Conservation (phyloP, 2,329 filamentous ascomycete genomes). For the Trichoderma sp. region DNA sequence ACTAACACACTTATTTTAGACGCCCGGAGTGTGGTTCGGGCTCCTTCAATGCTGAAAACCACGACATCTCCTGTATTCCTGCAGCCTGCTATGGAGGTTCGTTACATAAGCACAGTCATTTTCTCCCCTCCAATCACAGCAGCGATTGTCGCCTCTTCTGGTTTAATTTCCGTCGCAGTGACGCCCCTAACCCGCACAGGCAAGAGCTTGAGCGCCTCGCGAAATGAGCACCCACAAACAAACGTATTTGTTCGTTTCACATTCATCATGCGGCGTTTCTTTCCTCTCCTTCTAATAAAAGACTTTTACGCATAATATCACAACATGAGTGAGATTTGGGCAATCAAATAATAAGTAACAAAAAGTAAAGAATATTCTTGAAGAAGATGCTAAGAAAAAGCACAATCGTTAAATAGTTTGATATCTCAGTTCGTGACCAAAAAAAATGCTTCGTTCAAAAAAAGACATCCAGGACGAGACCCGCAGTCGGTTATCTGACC, state of each 20-base stretch:
- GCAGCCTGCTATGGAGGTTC: no score
- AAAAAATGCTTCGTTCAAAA: constrained; percentile 30
- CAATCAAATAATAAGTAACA: not conserved
- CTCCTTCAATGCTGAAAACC: not conserved
- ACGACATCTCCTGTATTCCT: not conserved
- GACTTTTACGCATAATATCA: not conserved
- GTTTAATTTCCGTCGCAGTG: constrained; percentile 6
- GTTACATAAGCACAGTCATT: no score
- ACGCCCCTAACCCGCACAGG: not conserved
- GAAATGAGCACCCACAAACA: constrained; percentile 7
- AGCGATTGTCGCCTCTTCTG: not conserved
- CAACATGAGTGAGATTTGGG: not conserved
- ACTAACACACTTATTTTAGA: no score
- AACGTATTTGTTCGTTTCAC: not conserved
- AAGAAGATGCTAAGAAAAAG: constrained; percentile 20
- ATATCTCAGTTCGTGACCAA: constrained; percentile 28
- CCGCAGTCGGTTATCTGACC: constrained; percentile 30
- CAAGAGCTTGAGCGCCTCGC: constrained; percentile 1
- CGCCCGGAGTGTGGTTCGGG: no score
- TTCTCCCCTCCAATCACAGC: not conserved
- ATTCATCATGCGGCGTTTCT: not conserved
- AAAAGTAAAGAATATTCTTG: constrained; percentile 8
- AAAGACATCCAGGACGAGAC: constrained; percentile 33
- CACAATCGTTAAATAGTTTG: constrained; percentile 25
- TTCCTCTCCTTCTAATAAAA: not conserved